Percentiles rank a stretch among this genome's conserved stretches.
Evolutionary conservation across 371 early-diverging fungal genomes (phyloP).

Genomic region (Cokeromyces recurvatus): DNA sequence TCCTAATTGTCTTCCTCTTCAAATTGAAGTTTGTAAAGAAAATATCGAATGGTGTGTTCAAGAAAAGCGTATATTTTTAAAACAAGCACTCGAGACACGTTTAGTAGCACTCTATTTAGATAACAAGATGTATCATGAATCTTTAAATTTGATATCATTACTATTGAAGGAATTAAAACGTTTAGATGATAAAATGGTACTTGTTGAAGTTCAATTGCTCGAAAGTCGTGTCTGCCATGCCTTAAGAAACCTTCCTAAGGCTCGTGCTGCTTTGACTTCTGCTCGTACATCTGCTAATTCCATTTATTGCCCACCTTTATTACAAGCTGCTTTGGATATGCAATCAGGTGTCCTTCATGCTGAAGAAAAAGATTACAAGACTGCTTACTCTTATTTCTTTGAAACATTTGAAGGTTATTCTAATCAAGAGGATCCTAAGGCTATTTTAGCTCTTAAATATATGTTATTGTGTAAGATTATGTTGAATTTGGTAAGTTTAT

Average conservation of each 20-base stretch:
- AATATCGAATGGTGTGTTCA: slow-evolving; percentile 88
- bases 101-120: slow-evolving; percentile 89
- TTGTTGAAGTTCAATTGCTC: slow-evolving; percentile 95
- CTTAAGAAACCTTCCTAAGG: slow-evolving; percentile 89
- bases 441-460: slow-evolving; percentile 89
- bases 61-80: slow-evolving; percentile 91
- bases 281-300: slow-evolving; percentile 97
- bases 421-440: slow-evolving; percentile 81
- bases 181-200: slow-evolving; percentile 96
- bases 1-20: slow-evolving; percentile 81
- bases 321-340: slow-evolving; percentile 97
- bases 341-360: slow-evolving; percentile 97
- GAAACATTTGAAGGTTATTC: slow-evolving; percentile 95
- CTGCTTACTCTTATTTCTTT: slow-evolving; percentile 97
- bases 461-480: slow-evolving; percentile 98
- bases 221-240: slow-evolving; percentile 96
- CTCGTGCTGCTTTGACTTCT: slow-evolving; percentile 94
- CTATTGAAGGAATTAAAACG: slow-evolving; percentile 95
- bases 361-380: slow-evolving; percentile 98
- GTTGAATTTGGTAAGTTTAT: slow-evolving; percentile 83
- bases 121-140: slow-evolving; percentile 91
- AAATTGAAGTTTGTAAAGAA: slow-evolving; percentile 90
- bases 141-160: slow-evolving; percentile 77
- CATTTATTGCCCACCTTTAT: slow-evolving; percentile 97
- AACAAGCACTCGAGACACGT: slow-evolving; percentile 91